Evolutionary conservation across 768 basidiomycete genomes (phyloP).

Genomic region (Dacryopinax primogenitus): DNA sequence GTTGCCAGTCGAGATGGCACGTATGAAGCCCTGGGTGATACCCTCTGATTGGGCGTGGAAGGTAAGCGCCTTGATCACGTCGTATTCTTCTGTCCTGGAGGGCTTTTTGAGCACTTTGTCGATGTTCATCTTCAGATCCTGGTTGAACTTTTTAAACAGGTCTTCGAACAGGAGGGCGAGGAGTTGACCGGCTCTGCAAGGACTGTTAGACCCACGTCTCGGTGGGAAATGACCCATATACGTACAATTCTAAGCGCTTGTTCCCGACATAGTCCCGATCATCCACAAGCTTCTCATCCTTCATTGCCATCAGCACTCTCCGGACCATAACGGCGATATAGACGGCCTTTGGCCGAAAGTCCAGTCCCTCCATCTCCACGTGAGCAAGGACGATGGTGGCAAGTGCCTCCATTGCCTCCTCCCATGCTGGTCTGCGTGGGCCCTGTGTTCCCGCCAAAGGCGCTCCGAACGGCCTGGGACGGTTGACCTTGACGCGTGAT

Average conservation of each 20-base stretch:
- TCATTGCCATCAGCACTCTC: slow-evolving; percentile 89
- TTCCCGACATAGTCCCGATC: slow-evolving; percentile 99
- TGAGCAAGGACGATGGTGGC: slow-evolving; percentile 95
- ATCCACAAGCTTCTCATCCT: slow-evolving; percentile 93
- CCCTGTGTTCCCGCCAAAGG: slow-evolving; percentile 16
- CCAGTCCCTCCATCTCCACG: slow-evolving; percentile 77
- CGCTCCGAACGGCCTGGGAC: slow-evolving; percentile 30
- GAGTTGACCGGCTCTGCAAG: slow-evolving; percentile 76
- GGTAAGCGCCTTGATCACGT: slow-evolving; percentile 86
- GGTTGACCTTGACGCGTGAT: slow-evolving; percentile 76
- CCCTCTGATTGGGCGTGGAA: slow-evolving; percentile 73
- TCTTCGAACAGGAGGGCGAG: slow-evolving; percentile 94
- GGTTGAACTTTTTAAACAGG: slow-evolving; percentile 95
- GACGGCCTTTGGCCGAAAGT: slow-evolving; percentile 87
- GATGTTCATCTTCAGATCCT: slow-evolving; percentile 85
- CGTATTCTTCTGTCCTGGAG: slow-evolving; percentile 85
- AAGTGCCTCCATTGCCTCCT: slow-evolving; percentile 92
- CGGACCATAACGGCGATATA: slow-evolving; percentile 97
- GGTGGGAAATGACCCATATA: slow-evolving; percentile 16
- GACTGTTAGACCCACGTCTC: slow-evolving; percentile 6
- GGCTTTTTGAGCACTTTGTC: slow-evolving; percentile 97
- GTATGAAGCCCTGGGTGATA: slow-evolving; percentile 88
- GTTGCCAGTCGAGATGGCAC: slow-evolving; percentile 96
- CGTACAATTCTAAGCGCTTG: slow-evolving; percentile 92
- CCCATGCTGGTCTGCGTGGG: slow-evolving; percentile 71